Base-by-base conservation (phyloP, 352 stramenopile species). In the Phytophthora fragariae region DNA sequence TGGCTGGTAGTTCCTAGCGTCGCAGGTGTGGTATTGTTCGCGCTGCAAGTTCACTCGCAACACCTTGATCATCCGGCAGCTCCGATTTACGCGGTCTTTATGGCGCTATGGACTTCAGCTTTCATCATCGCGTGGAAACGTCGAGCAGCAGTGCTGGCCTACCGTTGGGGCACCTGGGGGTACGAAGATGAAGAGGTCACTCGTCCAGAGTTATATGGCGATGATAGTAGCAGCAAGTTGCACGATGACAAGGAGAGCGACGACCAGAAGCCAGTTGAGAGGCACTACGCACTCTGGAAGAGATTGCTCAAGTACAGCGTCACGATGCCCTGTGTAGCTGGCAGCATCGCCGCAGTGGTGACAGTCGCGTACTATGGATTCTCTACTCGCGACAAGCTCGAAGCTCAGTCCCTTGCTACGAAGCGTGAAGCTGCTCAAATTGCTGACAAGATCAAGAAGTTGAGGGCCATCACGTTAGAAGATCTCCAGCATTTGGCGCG, bases 41-140 rank as follows among this genome's bases (percentile, higher is more conserved):
- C 61, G 0, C 52, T 91, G 11, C 89, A 94, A 67, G 81, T 94
- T n/a, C 72, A 70, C 3, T 81, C 68, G 6, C 79, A 86, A 31
- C 82, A 80, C 37, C 81, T 97, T 7, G 90, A 97, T 54, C 91
- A 97, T 62, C 90, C 90, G 0, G 62, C 95, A 27, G 89, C 90
- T 7, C 79, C 89, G 19, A 37, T 88, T 8, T 97, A 97, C 68
- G 88, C 92, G 5, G 73, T 98, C 17, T 97, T 97, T 65, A 95
- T 98, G 76, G 90, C 93, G 27, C 44, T 97, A 6, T 98, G 94
- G 94, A 91, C 89, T 14, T 94, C 90, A 7, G 76, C 89, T 5
- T 97, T 98, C 65, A 78, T 98, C 11, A 73, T 97, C n/a, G 87
- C 90, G 24, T 98, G 94, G 94, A 86, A 87, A 41, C 82, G 92